Base-by-base conservation (phyloP, 2,329 filamentous ascomycete genomes). In the Bipolaris victoriae region DNA sequence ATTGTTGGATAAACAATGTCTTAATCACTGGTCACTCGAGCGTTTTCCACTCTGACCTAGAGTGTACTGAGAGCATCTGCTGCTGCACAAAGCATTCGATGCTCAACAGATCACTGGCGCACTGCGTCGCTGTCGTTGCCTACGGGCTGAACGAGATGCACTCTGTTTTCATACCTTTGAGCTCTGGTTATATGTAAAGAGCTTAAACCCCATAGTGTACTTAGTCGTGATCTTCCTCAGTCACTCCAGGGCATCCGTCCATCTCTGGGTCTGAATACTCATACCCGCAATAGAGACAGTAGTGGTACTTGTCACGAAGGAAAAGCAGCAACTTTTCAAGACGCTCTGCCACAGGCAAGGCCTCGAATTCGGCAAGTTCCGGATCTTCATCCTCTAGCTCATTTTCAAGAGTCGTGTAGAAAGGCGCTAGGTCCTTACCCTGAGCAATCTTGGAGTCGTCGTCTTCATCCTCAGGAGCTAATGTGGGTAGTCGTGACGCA, bases 261-360 rank as follows among this genome's bases (percentile, higher is more conserved):
- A 97, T 88, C 35, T 80, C 77, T 35, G 79, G 80, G 69, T 92
- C 87, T 0, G 87, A 84, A 74, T 97, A 99, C 50, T 81, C 81
- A 76, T 84, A 90, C 75, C 97, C 98, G 78, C 95, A 99, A 90
- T 93, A 99, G 74, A 97, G 97, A 79, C 95, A 99, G 74, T 99
- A 99, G 43, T 82, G 78, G 70, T 92, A 86, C 70, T 84, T 84
- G 47, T 86, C 81, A 36, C 95, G 84, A 52, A 99, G 76, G 76
- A 90, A 88, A 16, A 79, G 74, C 9, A 97, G 83, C 13, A 96
- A 76, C 65, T 81, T 86, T 7, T 80, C 78, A 60, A 98, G 77
- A 63, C 86, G 85, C 67, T 96, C 89, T 1, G 79, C 79, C 1
- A 86, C 81, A 20, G 87, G 84, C 43, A 94, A 79, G 1, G 83